Evolutionary conservation across 805 yeast species (phyloP).

Genomic region (Yarrowia sp.): DNA sequence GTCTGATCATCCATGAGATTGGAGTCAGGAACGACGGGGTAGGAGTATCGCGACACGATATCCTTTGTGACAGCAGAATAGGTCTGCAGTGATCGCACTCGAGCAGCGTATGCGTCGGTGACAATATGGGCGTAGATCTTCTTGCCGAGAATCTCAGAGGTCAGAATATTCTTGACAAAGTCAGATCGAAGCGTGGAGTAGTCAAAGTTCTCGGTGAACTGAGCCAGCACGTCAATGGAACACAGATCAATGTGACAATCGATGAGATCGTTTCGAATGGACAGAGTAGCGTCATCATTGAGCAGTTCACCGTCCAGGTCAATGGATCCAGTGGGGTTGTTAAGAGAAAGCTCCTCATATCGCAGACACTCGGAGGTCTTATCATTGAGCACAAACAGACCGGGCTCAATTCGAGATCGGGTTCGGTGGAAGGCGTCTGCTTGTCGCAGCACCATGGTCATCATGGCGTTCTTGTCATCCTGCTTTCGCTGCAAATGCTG

Average conservation of each 20-base stretch:
- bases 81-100: slow-evolving; percentile 95
- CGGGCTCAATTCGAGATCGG: slow-evolving; percentile 80
- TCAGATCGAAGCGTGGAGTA: slow-evolving; percentile 86
- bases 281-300: slow-evolving; percentile 65
- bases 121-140: slow-evolving; percentile 88
- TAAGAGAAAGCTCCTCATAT: slow-evolving; percentile 76
- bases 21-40: slow-evolving; percentile 88
- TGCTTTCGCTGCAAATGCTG: slow-evolving; percentile 75
- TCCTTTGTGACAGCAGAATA: slow-evolving; percentile 92
- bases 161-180: slow-evolving; percentile 87
- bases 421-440: slow-evolving; percentile 87
- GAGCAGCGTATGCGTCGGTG: slow-evolving; percentile 82
- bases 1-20: slow-evolving; percentile 75
- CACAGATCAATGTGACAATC: slow-evolving; percentile 98
- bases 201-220: slow-evolving; percentile 95
- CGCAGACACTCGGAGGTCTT: slow-evolving; percentile 77
- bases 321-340: slow-evolving; percentile 55
- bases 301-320: slow-evolving; percentile 84
- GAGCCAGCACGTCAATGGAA: slow-evolving; percentile 90
- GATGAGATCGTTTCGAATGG: slow-evolving; percentile 86
- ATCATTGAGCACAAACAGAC: slow-evolving; percentile 81
- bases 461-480: slow-evolving; percentile 85
- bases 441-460: slow-evolving; percentile 89
- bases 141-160: slow-evolving; percentile 88
- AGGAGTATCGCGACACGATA: slow-evolving; percentile 87